Conservation (phyloP, 805 yeast species). For the Spathaspora gorwiae region DNA sequence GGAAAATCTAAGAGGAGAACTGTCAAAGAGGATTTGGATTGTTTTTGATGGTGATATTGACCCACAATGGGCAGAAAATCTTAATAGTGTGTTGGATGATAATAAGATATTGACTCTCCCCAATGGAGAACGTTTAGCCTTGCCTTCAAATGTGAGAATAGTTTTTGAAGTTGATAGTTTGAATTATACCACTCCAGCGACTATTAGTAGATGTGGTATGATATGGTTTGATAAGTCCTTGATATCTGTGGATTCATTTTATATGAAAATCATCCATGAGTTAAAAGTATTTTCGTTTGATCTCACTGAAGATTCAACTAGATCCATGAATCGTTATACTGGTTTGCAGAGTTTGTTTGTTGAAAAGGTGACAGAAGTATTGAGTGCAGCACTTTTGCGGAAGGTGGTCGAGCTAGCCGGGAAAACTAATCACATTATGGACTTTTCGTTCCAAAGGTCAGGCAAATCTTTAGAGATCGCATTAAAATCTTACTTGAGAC, state of each 20-base stretch:
- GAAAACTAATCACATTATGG: conserved; percentile 49
- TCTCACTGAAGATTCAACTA: conserved; percentile 5
- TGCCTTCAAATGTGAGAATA: conserved; percentile 61
- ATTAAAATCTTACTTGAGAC: conserved; percentile 31
- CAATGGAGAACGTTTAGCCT: conserved; percentile 75
- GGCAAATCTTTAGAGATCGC: conserved; percentile 38
- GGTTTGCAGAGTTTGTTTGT: conserved; percentile 12
- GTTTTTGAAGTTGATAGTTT: conserved; percentile 74
- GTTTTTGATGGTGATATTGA: conserved; percentile 91
- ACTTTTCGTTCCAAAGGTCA: conserved; percentile 31
- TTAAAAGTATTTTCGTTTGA: conserved; percentile 11
- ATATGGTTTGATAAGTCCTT: conserved; percentile 55
- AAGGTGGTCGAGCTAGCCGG: conserved; percentile 21
- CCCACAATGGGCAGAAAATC: conserved; percentile 88
- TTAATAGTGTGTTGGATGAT: conserved; percentile 89
- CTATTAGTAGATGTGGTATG: conserved; percentile 89
- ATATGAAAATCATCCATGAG: conserved; percentile 13
- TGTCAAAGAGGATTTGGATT: conserved; percentile 59
- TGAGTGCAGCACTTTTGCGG: conserved; percentile 9
- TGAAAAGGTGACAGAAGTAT: not conserved
- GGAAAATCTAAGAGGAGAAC: conserved; percentile 57
- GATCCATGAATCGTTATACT: conserved; percentile 4
- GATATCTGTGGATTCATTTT: conserved; percentile 14
- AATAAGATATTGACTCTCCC: conserved; percentile 78
- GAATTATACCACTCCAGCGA: conserved; percentile 77